phyloP scores from a whole-genome alignment of 2,329 filamentous ascomycete genomes.

The Celoporthe dispersa region DNA sequence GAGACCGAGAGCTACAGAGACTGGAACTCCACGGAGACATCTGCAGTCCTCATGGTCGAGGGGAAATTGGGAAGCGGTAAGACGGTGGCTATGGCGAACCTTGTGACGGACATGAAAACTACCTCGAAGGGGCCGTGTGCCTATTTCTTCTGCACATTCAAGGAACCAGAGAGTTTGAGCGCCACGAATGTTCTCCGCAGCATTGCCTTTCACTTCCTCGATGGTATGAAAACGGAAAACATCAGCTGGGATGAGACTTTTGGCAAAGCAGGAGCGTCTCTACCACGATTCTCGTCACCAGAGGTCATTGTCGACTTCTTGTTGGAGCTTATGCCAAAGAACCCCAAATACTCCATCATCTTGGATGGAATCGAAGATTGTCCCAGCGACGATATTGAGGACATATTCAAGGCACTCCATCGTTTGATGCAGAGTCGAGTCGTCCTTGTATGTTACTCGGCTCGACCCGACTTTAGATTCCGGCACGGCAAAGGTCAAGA shows the following conservation, averaged over 20 bases:
- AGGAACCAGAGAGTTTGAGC: slow-evolving; percentile 7
- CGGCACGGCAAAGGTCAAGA: background rate
- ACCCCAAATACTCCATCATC: background rate
- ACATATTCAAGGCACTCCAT: background rate
- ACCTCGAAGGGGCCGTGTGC: slow-evolving; percentile 2
- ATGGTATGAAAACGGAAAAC: background rate
- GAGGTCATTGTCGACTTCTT: slow-evolving; percentile 11
- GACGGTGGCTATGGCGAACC: slow-evolving; percentile 22
- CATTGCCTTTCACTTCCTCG: slow-evolving; percentile 13
- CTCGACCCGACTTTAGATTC: slow-evolving; percentile 13
- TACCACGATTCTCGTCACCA: background rate
- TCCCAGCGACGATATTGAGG: background rate
- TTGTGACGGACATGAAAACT: slow-evolving; percentile 1
- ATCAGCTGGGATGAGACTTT: background rate
- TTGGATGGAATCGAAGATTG: slow-evolving; percentile 5
- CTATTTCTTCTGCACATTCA: slow-evolving; percentile 12
- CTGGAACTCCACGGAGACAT: slow-evolving; percentile 8
- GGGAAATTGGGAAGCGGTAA: slow-evolving; percentile 23
- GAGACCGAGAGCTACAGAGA: background rate
- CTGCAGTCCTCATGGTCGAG: background rate
- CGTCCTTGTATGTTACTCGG: slow-evolving; percentile 15
- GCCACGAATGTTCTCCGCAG: slow-evolving; percentile 10
- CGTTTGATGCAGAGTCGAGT: background rate
- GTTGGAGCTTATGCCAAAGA: background rate
- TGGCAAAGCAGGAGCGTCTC: background rate